Conservation (phyloP, 352 stramenopile species). For the Phytophthora sansomeana region DNA sequence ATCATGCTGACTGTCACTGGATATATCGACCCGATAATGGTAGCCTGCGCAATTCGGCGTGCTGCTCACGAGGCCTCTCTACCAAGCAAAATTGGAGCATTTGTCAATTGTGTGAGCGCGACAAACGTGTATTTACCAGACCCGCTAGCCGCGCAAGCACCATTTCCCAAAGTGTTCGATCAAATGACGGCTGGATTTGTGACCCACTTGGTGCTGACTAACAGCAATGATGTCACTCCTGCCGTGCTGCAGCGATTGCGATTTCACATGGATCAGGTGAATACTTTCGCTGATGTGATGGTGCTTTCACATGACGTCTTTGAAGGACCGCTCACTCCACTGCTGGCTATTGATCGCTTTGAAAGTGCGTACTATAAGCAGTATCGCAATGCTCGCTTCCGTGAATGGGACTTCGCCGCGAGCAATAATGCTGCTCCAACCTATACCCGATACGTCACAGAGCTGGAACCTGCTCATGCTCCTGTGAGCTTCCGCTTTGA, state of each 20-base stretch:
- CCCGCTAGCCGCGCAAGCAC: conserved; percentile 33
- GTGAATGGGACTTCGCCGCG: conserved; percentile 41
- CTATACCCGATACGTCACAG: conserved; percentile 38
- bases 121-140: conserved; percentile 69
- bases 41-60: conserved; percentile 52
- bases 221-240: conserved; percentile 52
- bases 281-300: conserved; percentile 78
- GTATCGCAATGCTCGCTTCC: conserved; percentile 60
- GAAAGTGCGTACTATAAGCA: conserved; percentile 63
- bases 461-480: conserved; percentile 32
- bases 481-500: conserved; percentile 57
- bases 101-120: conserved; percentile 63
- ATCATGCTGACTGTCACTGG: conserved; percentile 63
- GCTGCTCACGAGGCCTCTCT: conserved; percentile 18
- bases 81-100: conserved; percentile 49
- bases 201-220: conserved; percentile 71
- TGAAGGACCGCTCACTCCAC: conserved; percentile 58
- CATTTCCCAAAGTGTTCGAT: conserved; percentile 75
- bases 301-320: conserved; percentile 72
- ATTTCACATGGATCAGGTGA: conserved; percentile 70
- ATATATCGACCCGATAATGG: conserved; percentile 65
- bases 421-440: conserved; percentile 1
- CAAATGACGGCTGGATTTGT: conserved; percentile 70
- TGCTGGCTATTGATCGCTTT: conserved; percentile 68
- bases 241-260: conserved; percentile 58